A percentile compares a stretch with the other conserved stretches of the same genome.
phyloP scores from a whole-genome alignment of 106 monocot genomes.

The Allium fistulosum region DNA sequence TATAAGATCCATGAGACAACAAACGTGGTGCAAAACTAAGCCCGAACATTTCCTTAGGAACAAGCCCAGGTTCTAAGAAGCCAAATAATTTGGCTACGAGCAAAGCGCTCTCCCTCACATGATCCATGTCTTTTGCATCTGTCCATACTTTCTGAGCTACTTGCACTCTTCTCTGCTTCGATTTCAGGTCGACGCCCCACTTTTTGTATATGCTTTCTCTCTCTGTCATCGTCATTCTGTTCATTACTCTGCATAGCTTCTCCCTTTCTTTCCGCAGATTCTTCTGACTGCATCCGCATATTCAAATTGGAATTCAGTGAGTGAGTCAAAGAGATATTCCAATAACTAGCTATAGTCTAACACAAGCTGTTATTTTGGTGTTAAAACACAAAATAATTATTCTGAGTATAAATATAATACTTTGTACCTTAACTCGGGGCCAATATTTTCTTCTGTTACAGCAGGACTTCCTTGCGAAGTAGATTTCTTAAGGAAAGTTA shows the following conservation, averaged over 20 bases:
- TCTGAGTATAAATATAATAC: background rate
- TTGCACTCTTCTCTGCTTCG: conserved; percentile 67
- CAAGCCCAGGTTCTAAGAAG: conserved; percentile 35
- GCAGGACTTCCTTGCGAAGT: conserved; percentile 9
- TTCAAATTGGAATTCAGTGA: background rate
- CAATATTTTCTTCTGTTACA: background rate
- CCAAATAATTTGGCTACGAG: conserved; percentile 64
- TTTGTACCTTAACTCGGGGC: conserved; percentile 43
- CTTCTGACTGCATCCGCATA: conserved; percentile 24
- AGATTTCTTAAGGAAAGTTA: conserved; percentile 51
- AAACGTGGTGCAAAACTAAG: conserved; percentile 56
- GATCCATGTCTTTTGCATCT: conserved; percentile 39
- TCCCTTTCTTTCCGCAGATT: conserved; percentile 68
- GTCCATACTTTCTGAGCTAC: conserved; percentile 53
- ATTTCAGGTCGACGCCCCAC: conserved; percentile 71
- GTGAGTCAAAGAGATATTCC: too few relatives aligned
- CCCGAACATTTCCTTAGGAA: conserved; percentile 78
- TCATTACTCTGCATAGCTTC: conserved; percentile 61
- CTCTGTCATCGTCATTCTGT: conserved; percentile 32
- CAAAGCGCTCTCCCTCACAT: conserved; percentile 68
- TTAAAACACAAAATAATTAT: too few relatives aligned
- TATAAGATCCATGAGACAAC: conserved; percentile 34
- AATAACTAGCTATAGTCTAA: too few relatives aligned
- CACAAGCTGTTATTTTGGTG: too few relatives aligned
- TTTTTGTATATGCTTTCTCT: conserved; percentile 54